A percentile compares a stretch with the other conserved stretches of the same genome.
Conservation (phyloP, 2,329 filamentous ascomycete species). For the Aspergillaceae sp. region DNA sequence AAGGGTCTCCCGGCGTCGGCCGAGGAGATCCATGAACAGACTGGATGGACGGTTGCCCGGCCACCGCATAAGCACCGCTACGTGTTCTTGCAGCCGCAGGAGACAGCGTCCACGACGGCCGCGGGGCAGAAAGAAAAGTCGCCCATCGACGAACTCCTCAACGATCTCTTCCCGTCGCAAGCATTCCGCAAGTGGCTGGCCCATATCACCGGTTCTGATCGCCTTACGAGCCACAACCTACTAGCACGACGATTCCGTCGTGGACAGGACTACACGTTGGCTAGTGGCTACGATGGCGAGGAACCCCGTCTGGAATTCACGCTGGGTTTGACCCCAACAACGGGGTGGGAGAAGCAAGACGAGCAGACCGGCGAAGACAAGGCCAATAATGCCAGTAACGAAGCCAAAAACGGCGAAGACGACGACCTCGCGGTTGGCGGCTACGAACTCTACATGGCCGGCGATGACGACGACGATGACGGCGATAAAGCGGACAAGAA, state of each 20-base stretch:
- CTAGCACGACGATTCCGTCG: constrained; percentile 80
- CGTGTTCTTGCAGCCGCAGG: constrained; percentile 59
- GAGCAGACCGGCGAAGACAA: constrained; percentile 43
- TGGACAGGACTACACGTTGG: constrained; percentile 85
- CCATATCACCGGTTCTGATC: constrained; percentile 62
- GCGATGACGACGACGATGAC: constrained; percentile 50
- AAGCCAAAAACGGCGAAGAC: constrained; percentile 21
- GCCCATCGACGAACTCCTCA: constrained; percentile 67
- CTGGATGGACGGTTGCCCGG: constrained; percentile 64
- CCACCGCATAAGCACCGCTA: constrained; percentile 95
- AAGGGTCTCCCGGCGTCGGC: constrained; percentile 37
- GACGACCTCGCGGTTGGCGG: constrained; percentile 39
- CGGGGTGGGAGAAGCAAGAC: constrained; percentile 71
- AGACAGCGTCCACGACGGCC: too few species aligned
- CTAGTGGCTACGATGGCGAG: constrained; percentile 66
- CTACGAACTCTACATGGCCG: constrained; percentile 79
- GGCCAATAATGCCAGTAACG: constrained; percentile 36
- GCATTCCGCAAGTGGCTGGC: constrained; percentile 87
- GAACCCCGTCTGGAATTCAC: constrained; percentile 77
- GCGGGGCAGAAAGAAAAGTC: constrained; percentile 20
- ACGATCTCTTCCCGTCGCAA: constrained; percentile 71
- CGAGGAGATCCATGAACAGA: constrained; percentile 49
- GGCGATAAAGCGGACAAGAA: not conserved
- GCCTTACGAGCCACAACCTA: constrained; percentile 63
- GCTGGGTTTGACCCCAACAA: constrained; percentile 73